Evolutionary conservation across 805 yeast genomes (phyloP).

Genomic region (Tetrapisispora fleetii): DNA sequence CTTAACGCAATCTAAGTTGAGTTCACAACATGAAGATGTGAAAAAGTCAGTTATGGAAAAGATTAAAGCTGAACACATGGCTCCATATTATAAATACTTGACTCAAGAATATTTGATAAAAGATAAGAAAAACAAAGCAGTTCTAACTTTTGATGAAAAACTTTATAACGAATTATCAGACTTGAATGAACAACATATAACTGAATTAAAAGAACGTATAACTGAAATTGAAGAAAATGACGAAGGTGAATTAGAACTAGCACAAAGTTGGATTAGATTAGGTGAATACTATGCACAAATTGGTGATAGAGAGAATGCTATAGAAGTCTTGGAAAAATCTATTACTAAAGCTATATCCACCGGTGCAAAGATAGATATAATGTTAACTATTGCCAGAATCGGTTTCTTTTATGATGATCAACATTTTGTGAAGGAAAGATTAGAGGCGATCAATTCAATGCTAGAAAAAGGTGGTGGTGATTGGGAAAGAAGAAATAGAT

Average conservation of each 20-base stretch:
- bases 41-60: conserved; percentile 39
- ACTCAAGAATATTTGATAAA: conserved; percentile 33
- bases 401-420: conserved; percentile 87
- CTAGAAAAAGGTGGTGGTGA: conserved; percentile 98
- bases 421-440: conserved; percentile 52
- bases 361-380: conserved; percentile 82
- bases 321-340: conserved; percentile 58
- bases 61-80: conserved; percentile 56
- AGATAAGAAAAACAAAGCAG: not conserved
- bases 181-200: conserved; percentile 48
- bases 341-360: conserved; percentile 72
- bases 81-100: conserved; percentile 72
- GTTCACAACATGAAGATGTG: conserved; percentile 27
- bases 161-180: conserved; percentile 42
- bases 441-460: conserved; percentile 61
- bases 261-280: conserved; percentile 64
- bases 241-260: conserved; percentile 81
- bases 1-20: conserved; percentile 34
- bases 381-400: conserved; percentile 70
- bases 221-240: conserved; percentile 43
- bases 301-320: conserved; percentile 70
- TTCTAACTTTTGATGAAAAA: conserved; percentile 47
- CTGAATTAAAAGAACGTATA: conserved; percentile 36
- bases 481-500: conserved; percentile 96
- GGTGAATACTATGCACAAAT: conserved; percentile 84